Percentiles rank a stretch among this genome's conserved stretches.
These are phyloP conservation scores for Monilinia fructicola DNA, from an alignment of 2,329 filamentous ascomycete genomes.

Conservation along the genomic window DNA sequence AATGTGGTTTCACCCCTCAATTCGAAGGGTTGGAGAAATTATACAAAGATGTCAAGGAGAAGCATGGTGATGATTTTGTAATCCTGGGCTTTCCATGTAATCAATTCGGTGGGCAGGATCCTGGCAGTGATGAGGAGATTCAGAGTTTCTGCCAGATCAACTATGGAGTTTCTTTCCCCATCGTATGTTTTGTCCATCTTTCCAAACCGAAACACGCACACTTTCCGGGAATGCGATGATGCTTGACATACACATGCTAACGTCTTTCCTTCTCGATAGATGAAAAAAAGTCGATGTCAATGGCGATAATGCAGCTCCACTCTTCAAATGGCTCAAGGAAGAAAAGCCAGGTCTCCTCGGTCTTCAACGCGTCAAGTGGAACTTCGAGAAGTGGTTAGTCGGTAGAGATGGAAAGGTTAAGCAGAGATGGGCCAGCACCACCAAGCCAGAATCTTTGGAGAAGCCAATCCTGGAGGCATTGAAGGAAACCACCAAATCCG, in stretches of 20 bases:
- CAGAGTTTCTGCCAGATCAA: slow-evolving; percentile 87
- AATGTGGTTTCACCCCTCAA: slow-evolving; percentile 98
- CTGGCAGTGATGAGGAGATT: slow-evolving; percentile 71
- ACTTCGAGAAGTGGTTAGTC: slow-evolving; percentile 98
- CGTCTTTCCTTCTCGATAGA: neutral
- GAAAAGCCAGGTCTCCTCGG: slow-evolving; percentile 82
- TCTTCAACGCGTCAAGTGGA: slow-evolving; percentile 94
- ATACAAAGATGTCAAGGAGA: slow-evolving; percentile 72
- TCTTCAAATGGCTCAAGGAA: slow-evolving; percentile 74
- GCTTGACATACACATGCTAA: neutral
- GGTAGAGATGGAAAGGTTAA: slow-evolving; percentile 83
- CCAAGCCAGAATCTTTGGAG: slow-evolving; percentile 82
- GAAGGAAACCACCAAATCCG: slow-evolving; percentile 25
- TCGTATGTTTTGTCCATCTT: slow-evolving; percentile 51
- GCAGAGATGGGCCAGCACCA: slow-evolving; percentile 81
- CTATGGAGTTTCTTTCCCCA: slow-evolving; percentile 90
- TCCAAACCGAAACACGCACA: too few species aligned
- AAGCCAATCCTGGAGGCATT: slow-evolving; percentile 69
- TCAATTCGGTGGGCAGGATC: slow-evolving; percentile 91
- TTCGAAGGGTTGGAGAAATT: slow-evolving; percentile 87
- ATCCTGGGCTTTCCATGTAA: slow-evolving; percentile 98
- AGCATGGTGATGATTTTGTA: slow-evolving; percentile 67
- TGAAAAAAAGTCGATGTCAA: slow-evolving; percentile 93
- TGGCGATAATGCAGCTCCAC: slow-evolving; percentile 73
- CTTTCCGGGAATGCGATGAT: too few species aligned